A percentile compares a stretch with the other conserved stretches of the same genome.
These are phyloP conservation scores for Striga asiatica DNA, from an alignment of 257 asterid genomes.

Conservation along the genomic window DNA sequence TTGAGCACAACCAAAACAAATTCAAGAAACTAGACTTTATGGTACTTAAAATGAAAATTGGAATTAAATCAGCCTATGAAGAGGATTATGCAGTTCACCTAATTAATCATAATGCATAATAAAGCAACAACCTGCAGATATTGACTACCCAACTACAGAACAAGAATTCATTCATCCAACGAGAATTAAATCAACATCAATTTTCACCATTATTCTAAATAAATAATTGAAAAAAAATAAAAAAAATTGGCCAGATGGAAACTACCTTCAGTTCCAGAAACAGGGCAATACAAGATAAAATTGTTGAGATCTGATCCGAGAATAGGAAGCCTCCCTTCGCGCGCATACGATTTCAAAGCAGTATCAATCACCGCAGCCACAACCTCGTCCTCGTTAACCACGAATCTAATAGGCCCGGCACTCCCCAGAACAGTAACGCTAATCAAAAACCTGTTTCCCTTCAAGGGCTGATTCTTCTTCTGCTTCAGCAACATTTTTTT, in stretches of 20 bases:
- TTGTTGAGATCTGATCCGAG: conserved; percentile 61
- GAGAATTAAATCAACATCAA: not conserved
- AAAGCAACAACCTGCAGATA: no score
- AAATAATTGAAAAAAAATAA: not conserved
- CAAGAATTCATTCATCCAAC: no score
- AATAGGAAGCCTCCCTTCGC: conserved; percentile 83
- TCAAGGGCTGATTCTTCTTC: conserved; percentile 60
- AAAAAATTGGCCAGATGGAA: no score
- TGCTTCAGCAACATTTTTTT: conserved; percentile 65
- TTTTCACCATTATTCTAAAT: not conserved
- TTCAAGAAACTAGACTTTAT: no score
- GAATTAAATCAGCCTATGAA: no score
- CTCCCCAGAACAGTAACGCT: conserved; percentile 76
- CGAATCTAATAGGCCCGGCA: conserved; percentile 88
- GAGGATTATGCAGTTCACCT: no score
- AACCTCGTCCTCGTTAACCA: conserved; percentile 64
- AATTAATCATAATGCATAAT: no score
- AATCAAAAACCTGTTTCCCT: conserved; percentile 60
- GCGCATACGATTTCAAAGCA: conserved; percentile 69
- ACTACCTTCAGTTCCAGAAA: conserved; percentile 71
- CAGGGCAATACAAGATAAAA: conserved; percentile 70
- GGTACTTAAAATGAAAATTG: no score
- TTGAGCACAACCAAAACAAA: no score
- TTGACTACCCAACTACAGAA: no score
- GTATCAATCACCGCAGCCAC: conserved; percentile 70